Percentiles rank a stretch among this genome's conserved stretches.
Evolutionary conservation across 2,329 filamentous ascomycete genomes (phyloP).

Genomic region (Didymella pomorum): DNA sequence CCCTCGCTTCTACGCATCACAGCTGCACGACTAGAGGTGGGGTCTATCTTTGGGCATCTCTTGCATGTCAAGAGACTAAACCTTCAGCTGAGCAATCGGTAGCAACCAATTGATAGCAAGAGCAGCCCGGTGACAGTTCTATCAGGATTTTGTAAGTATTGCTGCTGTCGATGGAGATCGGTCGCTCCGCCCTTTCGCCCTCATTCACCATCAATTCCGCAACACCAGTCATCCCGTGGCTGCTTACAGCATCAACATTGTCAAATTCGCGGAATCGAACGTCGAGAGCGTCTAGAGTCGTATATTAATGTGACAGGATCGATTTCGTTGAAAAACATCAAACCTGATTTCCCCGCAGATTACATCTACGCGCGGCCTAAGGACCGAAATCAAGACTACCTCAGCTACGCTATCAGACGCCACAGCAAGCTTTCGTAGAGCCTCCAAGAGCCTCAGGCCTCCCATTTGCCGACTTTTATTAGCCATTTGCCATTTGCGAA

Average conservation of each 20-base stretch:
- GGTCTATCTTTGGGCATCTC: conserved; percentile 2
- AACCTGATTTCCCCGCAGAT: conserved; percentile 3
- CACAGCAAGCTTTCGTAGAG: conserved; percentile 8
- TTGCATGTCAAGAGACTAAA: conserved; percentile 11
- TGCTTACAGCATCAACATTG: conserved; percentile 22
- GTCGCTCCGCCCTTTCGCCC: conserved; percentile 17
- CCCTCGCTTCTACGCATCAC: conserved; percentile 14
- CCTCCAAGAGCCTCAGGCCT: conserved; percentile 13
- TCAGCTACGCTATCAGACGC: conserved; percentile 14
- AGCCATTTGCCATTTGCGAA: background rate
- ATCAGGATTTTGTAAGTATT: conserved; percentile 3
- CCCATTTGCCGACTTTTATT: background rate
- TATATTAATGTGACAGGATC: background rate
- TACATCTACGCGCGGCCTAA: conserved; percentile 2
- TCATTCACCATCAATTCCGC: conserved; percentile 22
- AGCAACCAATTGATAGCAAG: conserved; percentile 1
- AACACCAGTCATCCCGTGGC: conserved; percentile 18
- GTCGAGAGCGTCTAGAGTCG: background rate
- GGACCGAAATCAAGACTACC: conserved; percentile 5
- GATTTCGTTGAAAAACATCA: background rate
- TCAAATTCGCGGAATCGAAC: conserved; percentile 19
- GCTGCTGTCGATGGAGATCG: background rate
- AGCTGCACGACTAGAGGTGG: background rate
- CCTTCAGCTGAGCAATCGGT: conserved; percentile 14
- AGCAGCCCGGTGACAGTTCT: conserved; percentile 13